A percentile compares a stretch with the other conserved stretches of the same genome.
phyloP scores from a whole-genome alignment of 2,329 filamentous ascomycete species.

The Hypoxylon sp. region DNA sequence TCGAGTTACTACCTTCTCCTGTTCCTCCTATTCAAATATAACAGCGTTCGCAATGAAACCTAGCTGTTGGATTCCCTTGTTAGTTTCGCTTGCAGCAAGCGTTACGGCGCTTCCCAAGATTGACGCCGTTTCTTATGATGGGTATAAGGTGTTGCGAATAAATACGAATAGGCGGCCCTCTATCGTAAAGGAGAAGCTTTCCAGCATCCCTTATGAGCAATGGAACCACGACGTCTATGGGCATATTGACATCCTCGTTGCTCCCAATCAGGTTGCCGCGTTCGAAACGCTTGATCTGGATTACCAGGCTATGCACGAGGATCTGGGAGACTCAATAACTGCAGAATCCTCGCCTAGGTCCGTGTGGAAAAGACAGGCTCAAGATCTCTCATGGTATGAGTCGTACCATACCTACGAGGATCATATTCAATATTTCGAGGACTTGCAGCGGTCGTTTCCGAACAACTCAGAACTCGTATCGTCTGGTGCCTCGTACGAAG shows the following conservation, averaged over 20 bases:
- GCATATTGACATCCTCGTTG: slow-evolving; percentile 55
- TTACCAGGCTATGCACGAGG: slow-evolving; percentile 51
- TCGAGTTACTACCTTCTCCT: background rate
- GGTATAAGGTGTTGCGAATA: slow-evolving; percentile 63
- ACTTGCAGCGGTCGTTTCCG: slow-evolving; percentile 60
- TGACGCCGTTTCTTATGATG: slow-evolving; percentile 57
- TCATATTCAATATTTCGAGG: slow-evolving; percentile 62
- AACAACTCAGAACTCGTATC: slow-evolving; percentile 63
- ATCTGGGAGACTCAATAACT: slow-evolving; percentile 53
- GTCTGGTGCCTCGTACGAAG: slow-evolving; percentile 62
- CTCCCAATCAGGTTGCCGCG: slow-evolving; percentile 50
- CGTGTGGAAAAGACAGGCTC: slow-evolving; percentile 47
- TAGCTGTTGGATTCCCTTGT: background rate
- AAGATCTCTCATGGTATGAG: slow-evolving; percentile 63
- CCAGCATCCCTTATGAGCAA: slow-evolving; percentile 47
- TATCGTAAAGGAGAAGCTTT: slow-evolving; percentile 55
- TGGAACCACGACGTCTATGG: slow-evolving; percentile 46
- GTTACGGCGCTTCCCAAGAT: slow-evolving; percentile 10
- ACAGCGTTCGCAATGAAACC: slow-evolving; percentile 7
- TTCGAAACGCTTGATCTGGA: slow-evolving; percentile 54
- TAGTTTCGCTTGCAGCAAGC: slow-evolving; percentile 18
- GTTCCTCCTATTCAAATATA: too few species aligned
- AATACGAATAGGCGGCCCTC: slow-evolving; percentile 60
- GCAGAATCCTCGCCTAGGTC: slow-evolving; percentile 47
- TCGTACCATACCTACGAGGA: slow-evolving; percentile 67